Evolutionary conservation across 352 stramenopile species (phyloP).

Genomic region (Plasmopara viticola): DNA sequence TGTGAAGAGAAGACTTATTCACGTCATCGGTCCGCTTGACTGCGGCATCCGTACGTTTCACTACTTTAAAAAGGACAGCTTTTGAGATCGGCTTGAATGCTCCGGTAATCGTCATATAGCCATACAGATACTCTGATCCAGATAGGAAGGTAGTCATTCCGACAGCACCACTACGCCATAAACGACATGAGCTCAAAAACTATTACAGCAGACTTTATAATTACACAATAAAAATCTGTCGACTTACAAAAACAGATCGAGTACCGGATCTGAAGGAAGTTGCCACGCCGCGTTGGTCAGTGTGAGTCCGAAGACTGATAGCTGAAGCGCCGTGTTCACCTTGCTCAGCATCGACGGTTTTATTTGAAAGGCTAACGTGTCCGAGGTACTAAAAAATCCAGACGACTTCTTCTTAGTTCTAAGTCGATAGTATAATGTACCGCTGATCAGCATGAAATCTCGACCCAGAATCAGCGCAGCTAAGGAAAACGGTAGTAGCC

Average conservation of each 20-base stretch:
- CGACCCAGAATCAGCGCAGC: constrained; percentile 66
- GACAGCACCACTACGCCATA: constrained; percentile 42
- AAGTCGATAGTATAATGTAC: constrained; percentile 70
- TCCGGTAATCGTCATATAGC: constrained; percentile 65
- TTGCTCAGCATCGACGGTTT: constrained; percentile 69
- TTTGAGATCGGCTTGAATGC: constrained; percentile 55
- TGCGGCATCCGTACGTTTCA: constrained; percentile 21
- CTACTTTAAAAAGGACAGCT: constrained; percentile 21
- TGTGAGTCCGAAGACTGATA: constrained; percentile 63
- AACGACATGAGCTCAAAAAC: not conserved
- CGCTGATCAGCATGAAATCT: constrained; percentile 63
- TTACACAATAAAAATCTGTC: constrained; percentile 2
- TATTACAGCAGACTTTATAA: not conserved
- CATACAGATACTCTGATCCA: constrained; percentile 67
- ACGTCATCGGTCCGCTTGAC: constrained; percentile 31
- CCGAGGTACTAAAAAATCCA: constrained; percentile 74
- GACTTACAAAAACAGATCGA: constrained; percentile 65
- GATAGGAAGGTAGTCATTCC: constrained; percentile 72
- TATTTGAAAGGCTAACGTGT: constrained; percentile 66
- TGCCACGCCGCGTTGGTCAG: constrained; percentile 72
- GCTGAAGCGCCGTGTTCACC: constrained; percentile 74
- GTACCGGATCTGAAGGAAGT: constrained; percentile 44
- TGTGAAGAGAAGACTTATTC: constrained; percentile 15
- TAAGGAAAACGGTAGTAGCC: constrained; percentile 53
- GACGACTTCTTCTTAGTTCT: constrained; percentile 62